Percentiles rank a stretch among this genome's conserved stretches.
phyloP scores from a whole-genome alignment of 2,329 filamentous ascomycete genomes.

The Diaporthe eres region DNA sequence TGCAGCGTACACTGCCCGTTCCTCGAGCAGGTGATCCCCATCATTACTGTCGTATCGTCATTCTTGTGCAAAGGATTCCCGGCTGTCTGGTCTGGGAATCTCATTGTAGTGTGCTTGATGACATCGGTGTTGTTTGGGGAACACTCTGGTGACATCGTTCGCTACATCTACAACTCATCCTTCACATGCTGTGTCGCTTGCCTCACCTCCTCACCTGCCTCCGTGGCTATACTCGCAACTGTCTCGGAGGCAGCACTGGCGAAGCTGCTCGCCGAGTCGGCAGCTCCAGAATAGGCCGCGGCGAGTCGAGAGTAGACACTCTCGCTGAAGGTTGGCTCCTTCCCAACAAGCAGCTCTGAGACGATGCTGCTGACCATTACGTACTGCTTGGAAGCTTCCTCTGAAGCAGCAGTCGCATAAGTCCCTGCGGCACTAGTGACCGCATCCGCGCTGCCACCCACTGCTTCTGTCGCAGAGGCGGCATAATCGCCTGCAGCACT shows the following conservation, averaged over 20 bases:
- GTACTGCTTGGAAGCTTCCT: slow-evolving; percentile 74
- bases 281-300: slow-evolving; percentile 79
- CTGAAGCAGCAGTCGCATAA: slow-evolving; percentile 74
- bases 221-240: slow-evolving; percentile 53
- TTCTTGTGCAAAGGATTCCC: background rate
- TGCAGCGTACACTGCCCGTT: slow-evolving; percentile 9
- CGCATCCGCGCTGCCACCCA: slow-evolving; percentile 52
- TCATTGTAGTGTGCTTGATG: background rate
- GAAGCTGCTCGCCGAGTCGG: slow-evolving; percentile 65
- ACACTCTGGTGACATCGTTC: background rate
- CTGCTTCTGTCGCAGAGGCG: slow-evolving; percentile 67
- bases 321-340: slow-evolving; percentile 85
- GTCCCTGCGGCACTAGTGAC: slow-evolving; percentile 62
- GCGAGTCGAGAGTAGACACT: slow-evolving; percentile 81
- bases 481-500: slow-evolving; percentile 68
- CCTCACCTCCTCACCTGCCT: slow-evolving; percentile 60
- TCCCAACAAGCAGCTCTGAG: slow-evolving; percentile 81
- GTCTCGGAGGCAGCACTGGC: slow-evolving; percentile 52
- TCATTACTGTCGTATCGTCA: slow-evolving; percentile 35
- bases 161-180: slow-evolving; percentile 57
- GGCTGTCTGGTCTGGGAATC: background rate
- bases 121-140: background rate
- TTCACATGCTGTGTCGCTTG: slow-evolving; percentile 52
- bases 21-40: background rate
- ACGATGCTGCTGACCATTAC: slow-evolving; percentile 79